Evolutionary conservation across 169 alveolate species (phyloP), one percentile per base, ranked within the genome.

Genomic region (Plasmodium malariae): DNA sequence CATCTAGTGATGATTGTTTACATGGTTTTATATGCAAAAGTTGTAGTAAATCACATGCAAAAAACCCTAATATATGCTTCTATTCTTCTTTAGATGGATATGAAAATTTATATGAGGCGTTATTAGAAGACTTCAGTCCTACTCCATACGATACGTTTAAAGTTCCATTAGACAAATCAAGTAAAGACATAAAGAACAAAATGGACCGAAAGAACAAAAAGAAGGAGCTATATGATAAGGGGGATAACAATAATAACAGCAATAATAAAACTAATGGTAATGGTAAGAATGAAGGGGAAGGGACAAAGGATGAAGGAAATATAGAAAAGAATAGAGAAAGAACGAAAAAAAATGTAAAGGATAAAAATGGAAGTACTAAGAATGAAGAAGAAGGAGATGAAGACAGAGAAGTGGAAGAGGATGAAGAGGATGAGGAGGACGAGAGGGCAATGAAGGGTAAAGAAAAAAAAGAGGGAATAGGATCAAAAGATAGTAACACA

Each of bases 91-190:
- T 86, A 49, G 87, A 86, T 1, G 69, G 54, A 5, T 86, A 57
- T 34, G 87, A 86, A 86, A 86, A 40, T 55, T 45, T 86, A 32
- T 86, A 86, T 62, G 92, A 86, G n/a, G 92, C 60, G 32, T 14
- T 69, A 11, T 11, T 86, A 17, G 92, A 86, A 32, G 92, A 86
- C 19, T 86, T 30, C 6, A 70, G 48, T 36, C 40, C 19, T 7
- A 57, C 92, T 1, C 49, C 74, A 0, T 86, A 86, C 24, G 92
- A 86, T 26, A n/a, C 28, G 26, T 86, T 86, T 19, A 59, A 32
- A 7, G 32, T 86, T 21, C 92, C 87, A 11, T 17, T 86, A 40
- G 34, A 55, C 14, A 62, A 86, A n/a, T 83, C 85, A 14, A 67
- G 43, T 34, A 67, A 43, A 40, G 34, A 14, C 2, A 19, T 55